Percentiles rank a stretch among this genome's conserved stretches.
These are phyloP conservation scores for Lotus japonicus DNA, from an alignment of 306 rosid species.

Conservation along the genomic window DNA sequence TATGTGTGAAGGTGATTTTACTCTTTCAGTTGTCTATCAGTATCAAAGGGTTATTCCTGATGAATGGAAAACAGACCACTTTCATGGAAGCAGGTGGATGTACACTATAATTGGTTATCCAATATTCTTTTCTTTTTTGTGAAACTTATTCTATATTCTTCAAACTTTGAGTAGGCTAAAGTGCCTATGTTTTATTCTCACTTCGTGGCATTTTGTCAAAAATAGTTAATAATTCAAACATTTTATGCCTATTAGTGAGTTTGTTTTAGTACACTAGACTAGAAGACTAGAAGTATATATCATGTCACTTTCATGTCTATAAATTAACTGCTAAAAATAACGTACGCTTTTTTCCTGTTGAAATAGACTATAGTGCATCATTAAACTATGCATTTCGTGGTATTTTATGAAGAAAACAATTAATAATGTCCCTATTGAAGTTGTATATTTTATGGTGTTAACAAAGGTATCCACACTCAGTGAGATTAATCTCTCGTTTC, in stretches of 20 bases:
- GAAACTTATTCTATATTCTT: not conserved
- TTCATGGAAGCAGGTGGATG: not conserved
- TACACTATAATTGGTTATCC: not conserved
- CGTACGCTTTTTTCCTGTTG: not conserved
- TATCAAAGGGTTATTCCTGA: not conserved
- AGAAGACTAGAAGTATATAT: no score
- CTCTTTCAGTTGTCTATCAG: not conserved
- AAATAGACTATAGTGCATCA: not conserved
- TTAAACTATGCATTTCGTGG: no score
- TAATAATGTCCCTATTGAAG: no score
- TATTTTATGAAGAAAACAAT: no score
- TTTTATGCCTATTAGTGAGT: not conserved
- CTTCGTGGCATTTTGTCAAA: not conserved
- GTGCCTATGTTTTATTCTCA: not conserved
- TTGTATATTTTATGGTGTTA: no score
- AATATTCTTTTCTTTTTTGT: not conserved
- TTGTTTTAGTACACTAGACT: not conserved
- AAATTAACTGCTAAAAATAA: not conserved
- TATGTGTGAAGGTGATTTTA: not conserved
- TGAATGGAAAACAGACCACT: not conserved
- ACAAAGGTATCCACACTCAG: no score
- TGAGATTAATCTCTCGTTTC: no score
- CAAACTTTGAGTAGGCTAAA: not conserved
- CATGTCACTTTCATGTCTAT: not conserved
- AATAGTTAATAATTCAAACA: not conserved